Conservation (phyloP, 1,139 yeast species). For the Suhomyces terraborum region DNA sequence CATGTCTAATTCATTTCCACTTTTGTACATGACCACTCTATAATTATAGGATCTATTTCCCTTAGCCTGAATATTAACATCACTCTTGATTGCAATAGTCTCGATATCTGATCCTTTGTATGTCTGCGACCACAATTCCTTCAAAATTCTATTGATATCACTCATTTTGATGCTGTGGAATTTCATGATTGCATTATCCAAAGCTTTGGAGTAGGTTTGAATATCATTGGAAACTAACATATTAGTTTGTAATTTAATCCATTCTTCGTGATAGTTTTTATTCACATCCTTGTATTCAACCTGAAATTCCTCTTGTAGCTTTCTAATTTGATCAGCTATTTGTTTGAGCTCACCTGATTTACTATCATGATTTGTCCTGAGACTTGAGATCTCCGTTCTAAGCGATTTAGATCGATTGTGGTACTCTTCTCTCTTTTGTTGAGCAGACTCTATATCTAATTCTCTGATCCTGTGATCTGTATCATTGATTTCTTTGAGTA, state of each 20-base stretch:
- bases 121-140: constrained; percentile 91
- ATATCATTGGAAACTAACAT: constrained; percentile 82
- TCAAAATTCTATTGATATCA: constrained; percentile 84
- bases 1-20: constrained; percentile 93
- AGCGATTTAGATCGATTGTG: constrained; percentile 58
- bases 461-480: constrained; percentile 31
- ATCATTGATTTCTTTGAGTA: constrained; percentile 30
- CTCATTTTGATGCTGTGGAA: constrained; percentile 91
- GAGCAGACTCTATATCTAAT: constrained; percentile 61
- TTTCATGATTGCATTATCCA: constrained; percentile 92
- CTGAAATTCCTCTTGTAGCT: constrained; percentile 57
- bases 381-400: constrained; percentile 54
- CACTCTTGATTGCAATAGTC: constrained; percentile 82
- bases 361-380: constrained; percentile 73
- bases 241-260: constrained; percentile 77
- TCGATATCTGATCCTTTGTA: constrained; percentile 96
- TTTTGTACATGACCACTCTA: constrained; percentile 93
- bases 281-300: constrained; percentile 75
- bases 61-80: constrained; percentile 58
- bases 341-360: constrained; percentile 86
- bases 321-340: constrained; percentile 67
- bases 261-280: constrained; percentile 62
- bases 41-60: constrained; percentile 82
- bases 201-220: constrained; percentile 76
- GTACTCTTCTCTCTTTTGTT: constrained; percentile 61